These are phyloP conservation scores for Penicillium sp. DNA, from an alignment of 2,329 filamentous ascomycete genomes.

Conservation along the genomic window DNA sequence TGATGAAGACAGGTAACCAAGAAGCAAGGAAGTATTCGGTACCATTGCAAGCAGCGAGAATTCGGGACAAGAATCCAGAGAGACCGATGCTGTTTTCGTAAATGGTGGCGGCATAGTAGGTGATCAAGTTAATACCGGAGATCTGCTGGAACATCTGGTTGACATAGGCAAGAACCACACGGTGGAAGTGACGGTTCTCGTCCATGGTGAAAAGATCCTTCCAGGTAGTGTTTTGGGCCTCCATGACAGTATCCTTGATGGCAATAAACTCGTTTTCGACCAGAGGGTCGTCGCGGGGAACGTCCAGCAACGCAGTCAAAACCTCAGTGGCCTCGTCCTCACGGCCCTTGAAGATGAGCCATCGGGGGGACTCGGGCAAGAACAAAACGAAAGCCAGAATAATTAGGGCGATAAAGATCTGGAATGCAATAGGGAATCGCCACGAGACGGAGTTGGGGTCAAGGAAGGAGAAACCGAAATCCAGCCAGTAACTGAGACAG, in stretches of 20 bases:
- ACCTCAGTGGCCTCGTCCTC: constrained; percentile 51
- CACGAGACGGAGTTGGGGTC: constrained; percentile 47
- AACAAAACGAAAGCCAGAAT: constrained; percentile 47
- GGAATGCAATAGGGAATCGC: constrained; percentile 56
- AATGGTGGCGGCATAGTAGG: constrained; percentile 43
- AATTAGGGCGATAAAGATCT: constrained; percentile 53
- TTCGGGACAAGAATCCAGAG: constrained; percentile 38
- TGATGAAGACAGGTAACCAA: constrained; percentile 47
- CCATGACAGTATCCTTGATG: constrained; percentile 52
- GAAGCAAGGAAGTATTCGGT: constrained; percentile 53
- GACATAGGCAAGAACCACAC: constrained; percentile 53
- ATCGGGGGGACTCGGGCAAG: constrained; percentile 57
- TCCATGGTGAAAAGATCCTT: constrained; percentile 57
- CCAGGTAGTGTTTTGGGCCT: constrained; percentile 51
- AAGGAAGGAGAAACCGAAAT: constrained; percentile 52
- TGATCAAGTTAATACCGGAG: constrained; percentile 43
- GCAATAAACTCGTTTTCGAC: constrained; percentile 47
- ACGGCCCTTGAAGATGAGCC: constrained; percentile 54
- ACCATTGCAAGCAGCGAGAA: constrained; percentile 53
- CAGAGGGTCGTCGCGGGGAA: constrained; percentile 42
- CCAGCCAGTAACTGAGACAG: constrained; percentile 50
- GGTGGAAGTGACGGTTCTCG: constrained; percentile 55
- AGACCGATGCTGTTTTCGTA: constrained; percentile 42
- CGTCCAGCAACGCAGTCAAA: constrained; percentile 45
- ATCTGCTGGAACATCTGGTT: constrained; percentile 56